Conservation (phyloP, 139 green algal species). For the Coccomyxa sp. region DNA sequence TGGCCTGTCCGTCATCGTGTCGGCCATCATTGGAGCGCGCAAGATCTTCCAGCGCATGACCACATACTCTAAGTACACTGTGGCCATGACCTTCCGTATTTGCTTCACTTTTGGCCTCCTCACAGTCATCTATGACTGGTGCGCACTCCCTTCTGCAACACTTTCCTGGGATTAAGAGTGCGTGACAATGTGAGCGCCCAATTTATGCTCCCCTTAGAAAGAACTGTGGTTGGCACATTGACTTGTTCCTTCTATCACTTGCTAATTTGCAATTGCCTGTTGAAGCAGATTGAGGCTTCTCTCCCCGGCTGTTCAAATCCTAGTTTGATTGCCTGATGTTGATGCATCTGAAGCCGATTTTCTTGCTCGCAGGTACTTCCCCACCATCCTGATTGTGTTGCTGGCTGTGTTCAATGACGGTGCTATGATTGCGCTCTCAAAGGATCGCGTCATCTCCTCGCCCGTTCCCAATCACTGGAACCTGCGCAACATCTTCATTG, state of each 20-base stretch:
- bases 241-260: neutral
- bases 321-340: neutral
- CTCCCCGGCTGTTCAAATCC: neutral
- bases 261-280: neutral
- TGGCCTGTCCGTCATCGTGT: constrained; percentile 59
- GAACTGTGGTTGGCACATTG: neutral
- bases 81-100: constrained; percentile 85
- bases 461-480: constrained; percentile 69
- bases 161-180: neutral
- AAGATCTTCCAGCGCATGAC: constrained; percentile 92
- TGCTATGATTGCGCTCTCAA: constrained; percentile 83
- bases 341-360: too few relatives aligned
- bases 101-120: constrained; percentile 85
- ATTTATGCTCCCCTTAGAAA: too few relatives aligned
- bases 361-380: constrained; percentile 58
- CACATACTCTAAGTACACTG: constrained; percentile 81
- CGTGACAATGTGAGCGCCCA: neutral
- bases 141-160: constrained; percentile 1
- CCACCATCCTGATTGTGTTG: constrained; percentile 80
- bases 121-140: constrained; percentile 80
- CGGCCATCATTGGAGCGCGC: constrained; percentile 67
- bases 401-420: constrained; percentile 88
- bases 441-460: constrained; percentile 62
- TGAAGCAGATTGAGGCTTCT: neutral
- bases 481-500: constrained; percentile 70